Evolutionary conservation across 352 stramenopile genomes (phyloP).

Genomic region (Phytopythium montanum): DNA sequence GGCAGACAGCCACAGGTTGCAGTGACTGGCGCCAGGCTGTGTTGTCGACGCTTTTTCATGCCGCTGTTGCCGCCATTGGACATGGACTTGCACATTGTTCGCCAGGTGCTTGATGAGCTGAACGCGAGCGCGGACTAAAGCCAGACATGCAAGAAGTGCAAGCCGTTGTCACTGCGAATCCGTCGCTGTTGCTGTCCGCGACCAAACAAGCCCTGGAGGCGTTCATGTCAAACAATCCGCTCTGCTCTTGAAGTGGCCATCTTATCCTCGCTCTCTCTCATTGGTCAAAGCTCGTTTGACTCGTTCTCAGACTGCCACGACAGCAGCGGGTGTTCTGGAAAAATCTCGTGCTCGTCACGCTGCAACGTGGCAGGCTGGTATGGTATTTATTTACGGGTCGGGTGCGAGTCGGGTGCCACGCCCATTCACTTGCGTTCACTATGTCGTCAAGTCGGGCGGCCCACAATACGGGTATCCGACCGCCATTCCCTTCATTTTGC

Average conservation of each 20-base stretch:
- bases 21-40: no score
- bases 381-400: background rate
- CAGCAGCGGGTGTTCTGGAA: constrained; percentile 6
- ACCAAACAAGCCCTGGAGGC: no score
- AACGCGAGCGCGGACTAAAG: no score
- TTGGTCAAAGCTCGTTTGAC: background rate
- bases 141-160: no score
- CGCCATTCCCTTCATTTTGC: background rate
- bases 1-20: no score
- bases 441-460: background rate
- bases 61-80: no score
- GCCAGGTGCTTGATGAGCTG: no score
- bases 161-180: no score
- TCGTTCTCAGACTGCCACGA: background rate
- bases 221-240: background rate
- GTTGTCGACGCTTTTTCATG: no score
- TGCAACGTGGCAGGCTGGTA: background rate
- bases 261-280: background rate
- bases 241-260: no score
- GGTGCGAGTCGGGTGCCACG: background rate
- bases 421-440: background rate
- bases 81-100: no score
- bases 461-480: background rate
- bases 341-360: constrained; percentile 7
- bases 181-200: no score